These are phyloP conservation scores for Phylloporus sp. DNA, from an alignment of 768 basidiomycete genomes.

Conservation along the genomic window DNA sequence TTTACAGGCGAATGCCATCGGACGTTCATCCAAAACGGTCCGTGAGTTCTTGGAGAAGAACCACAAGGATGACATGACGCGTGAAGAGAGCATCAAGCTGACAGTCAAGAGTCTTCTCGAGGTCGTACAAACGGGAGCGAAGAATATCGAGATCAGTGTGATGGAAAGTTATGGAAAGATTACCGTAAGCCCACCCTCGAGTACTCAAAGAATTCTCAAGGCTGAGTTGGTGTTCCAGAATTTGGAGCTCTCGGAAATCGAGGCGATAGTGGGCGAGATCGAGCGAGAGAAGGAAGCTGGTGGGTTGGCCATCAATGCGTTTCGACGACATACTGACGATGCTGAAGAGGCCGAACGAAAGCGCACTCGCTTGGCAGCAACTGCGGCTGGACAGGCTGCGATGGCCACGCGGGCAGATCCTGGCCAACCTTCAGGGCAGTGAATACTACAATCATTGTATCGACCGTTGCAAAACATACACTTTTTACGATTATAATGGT, in stretches of 20 bases:
- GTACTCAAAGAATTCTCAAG: no score
- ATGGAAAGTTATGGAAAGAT: conserved; percentile 95
- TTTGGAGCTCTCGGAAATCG: conserved; percentile 81
- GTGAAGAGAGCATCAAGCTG: conserved; percentile 90
- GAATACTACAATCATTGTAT: conserved; percentile 16
- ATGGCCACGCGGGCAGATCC: conserved; percentile 59
- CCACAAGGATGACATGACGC: conserved; percentile 82
- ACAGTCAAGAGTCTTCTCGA: conserved; percentile 94
- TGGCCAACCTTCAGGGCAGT: conserved; percentile 36
- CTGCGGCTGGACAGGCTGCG: conserved; percentile 85
- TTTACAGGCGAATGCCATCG: conserved; percentile 89
- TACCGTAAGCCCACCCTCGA: conserved; percentile 49
- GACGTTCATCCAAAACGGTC: conserved; percentile 96
- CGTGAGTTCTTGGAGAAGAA: conserved; percentile 99
- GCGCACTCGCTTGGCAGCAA: conserved; percentile 82
- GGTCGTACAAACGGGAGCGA: conserved; percentile 99
- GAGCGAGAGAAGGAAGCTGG: conserved; percentile 97
- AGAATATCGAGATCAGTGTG: conserved; percentile 98
- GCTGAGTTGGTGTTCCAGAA: conserved; percentile 46
- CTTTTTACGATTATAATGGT: background rate
- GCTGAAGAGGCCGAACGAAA: conserved; percentile 89
- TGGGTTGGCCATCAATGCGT: conserved; percentile 29
- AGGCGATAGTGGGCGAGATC: conserved; percentile 86
- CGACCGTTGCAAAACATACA: conserved; percentile 6
- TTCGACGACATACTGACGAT: conserved; percentile 1